Base-by-base conservation (phyloP, 352 stramenopile species). In the Globisporangium lucens region DNA sequence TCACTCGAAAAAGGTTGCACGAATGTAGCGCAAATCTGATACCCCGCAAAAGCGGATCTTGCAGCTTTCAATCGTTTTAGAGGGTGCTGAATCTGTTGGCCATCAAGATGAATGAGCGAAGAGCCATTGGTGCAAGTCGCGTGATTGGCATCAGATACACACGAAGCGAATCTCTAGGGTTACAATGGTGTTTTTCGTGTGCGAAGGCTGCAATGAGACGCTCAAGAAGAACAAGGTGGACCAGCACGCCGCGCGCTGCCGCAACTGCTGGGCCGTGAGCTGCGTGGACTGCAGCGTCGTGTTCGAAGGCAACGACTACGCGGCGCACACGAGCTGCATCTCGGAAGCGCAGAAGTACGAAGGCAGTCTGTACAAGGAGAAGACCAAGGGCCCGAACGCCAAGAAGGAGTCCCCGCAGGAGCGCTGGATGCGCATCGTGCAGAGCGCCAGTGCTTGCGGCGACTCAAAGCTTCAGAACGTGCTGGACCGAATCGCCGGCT, bases 151-250 rank as follows among this genome's bases (percentile, higher is more conserved):
- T 29, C 47, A 49, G 36, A 43, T 38, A 49, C 41, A 9, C 43
- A 15, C 13, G 43, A 20, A 51, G 4, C 43, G 2, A 51, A 15
- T 24, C 36, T 43, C 36, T 9, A 43, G 36, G 10, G 17, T 33
- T 33, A 33, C 52, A 36, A 95, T 95, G 87, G 87, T 95, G 51
- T 95, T 93, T 68, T 95, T 95, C 58, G 85, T 95, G 53, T 95
- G 87, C 65, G 87, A 95, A 70, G 85, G 83, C 62, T 95, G 87
- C 79, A 93, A 95, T 67, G 87, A 98, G 80, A 97, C 90, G 67
- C 79, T 98, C 58, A 98, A 98, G 76, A 98, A 98, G 81, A 95
- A 91, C 73, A 95, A 98, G 72, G 93, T 98, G 59, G 90, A 98
- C 65, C 80, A 78, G 46, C 93, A 98, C 70, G 84, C 82, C 0